Evolutionary conservation across 2,329 filamentous ascomycete species (phyloP), one percentile per base, ranked within the genome.

Genomic region (Fusarium nisikadoi): DNA sequence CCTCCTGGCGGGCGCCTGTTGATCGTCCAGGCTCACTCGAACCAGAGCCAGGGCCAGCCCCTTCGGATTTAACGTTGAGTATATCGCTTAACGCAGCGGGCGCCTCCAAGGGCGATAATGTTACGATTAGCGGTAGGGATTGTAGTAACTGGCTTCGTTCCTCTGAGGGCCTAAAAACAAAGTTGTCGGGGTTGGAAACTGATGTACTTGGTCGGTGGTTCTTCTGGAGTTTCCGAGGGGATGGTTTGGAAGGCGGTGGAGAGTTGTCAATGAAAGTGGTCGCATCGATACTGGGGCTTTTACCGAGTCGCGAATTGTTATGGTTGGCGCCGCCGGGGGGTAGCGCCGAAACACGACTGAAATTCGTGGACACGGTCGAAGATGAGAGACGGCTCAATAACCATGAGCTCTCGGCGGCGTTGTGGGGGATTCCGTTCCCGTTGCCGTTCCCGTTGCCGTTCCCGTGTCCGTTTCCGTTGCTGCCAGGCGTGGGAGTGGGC

Each of bases 371-470:
- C 13, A 81, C 77, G 55, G 86, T 87, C 19, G 87, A 89, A 25
- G 82, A 80, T 45, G 86, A 88, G 86, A 86, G 87, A 75, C 86
- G 84, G 75, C 88, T 86, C 67, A 86, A 81, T 70, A 84, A 85
- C 76, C 83, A 84, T 43, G 85, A 81, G 47, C 81, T 80, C 62
- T 87, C 85, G 76, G 80, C 64, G 47, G 72, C 62, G 70, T 76
- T 84, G 69, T 81, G 68, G 68, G 79, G 80, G 59, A 78, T 79
- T 56, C 62, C 50, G 45, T 69, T 39, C 7, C 49, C 8, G 45
- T 69, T 39, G 6, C 49, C 8, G 50, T 47, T 78, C 49, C 65
- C 50, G 45, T 68, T 39, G 6, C 49, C 8, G 50, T 49, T 78
- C 49, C 65, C 50, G 45, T 68, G 36, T 10, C 49, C 23, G 41